Evolutionary conservation across 257 asterid species (phyloP).

Genomic region (Solanum rostratum): DNA sequence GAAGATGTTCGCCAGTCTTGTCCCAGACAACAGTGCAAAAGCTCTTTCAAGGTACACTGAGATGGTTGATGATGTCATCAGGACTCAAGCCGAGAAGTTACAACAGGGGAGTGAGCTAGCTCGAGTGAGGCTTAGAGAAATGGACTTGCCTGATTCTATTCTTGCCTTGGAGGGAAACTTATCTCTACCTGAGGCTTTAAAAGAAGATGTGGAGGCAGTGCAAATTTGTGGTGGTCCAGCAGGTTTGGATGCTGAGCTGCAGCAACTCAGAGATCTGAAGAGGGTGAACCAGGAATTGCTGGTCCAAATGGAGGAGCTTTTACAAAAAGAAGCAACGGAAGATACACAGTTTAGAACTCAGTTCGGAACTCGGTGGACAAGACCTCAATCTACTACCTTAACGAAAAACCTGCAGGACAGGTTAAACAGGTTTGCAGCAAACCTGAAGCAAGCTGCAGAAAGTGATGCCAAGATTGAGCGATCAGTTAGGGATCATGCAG

Average conservation of each 20-base stretch:
- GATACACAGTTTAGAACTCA: slow-evolving; percentile 91
- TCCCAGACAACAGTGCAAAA: slow-evolving; percentile 92
- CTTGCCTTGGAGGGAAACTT: slow-evolving; percentile 83
- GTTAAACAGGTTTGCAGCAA: slow-evolving; percentile 77
- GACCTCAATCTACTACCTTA: slow-evolving; percentile 93
- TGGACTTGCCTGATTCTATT: slow-evolving; percentile 94
- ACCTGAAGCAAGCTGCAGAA: slow-evolving; percentile 93
- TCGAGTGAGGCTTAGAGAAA: slow-evolving; percentile 89
- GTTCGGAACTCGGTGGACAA: slow-evolving; percentile 90
- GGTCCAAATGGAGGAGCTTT: slow-evolving; percentile 81
- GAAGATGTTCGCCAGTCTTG: slow-evolving; percentile 87
- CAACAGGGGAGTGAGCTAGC: slow-evolving; percentile 99
- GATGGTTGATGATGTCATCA: slow-evolving; percentile 84
- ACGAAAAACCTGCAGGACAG: slow-evolving; percentile 84
- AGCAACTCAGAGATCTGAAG: slow-evolving; percentile 86
- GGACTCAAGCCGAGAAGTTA: slow-evolving; percentile 94
- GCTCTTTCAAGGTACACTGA: slow-evolving; percentile 94
- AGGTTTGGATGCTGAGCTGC: slow-evolving; percentile 84
- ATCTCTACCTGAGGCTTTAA: slow-evolving; percentile 48
- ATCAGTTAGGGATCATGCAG: slow-evolving; percentile 80
- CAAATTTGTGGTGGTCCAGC: slow-evolving; percentile 97
- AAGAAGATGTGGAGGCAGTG: slow-evolving; percentile 90
- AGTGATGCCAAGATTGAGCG: slow-evolving; percentile 95
- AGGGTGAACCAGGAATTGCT: slow-evolving; percentile 88
- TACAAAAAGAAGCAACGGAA: slow-evolving; percentile 87